These are phyloP conservation scores for Mycoemilia scoparia DNA, from an alignment of 192 early-diverging fungal species.

Conservation along the genomic window DNA sequence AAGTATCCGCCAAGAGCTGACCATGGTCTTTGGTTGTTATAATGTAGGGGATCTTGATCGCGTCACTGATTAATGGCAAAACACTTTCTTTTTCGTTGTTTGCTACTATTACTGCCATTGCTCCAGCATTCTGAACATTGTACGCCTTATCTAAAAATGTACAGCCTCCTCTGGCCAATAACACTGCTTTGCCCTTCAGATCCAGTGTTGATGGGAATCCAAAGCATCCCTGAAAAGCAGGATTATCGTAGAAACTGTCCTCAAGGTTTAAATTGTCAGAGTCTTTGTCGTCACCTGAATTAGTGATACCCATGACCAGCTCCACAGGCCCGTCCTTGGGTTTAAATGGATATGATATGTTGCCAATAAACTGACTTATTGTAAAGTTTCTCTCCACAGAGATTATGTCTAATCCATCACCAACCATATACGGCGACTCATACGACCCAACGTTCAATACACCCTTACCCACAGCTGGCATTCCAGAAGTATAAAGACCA, in stretches of 20 bases:
- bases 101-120: constrained; percentile 44
- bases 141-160: constrained; percentile 41
- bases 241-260: constrained; percentile 14
- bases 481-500: constrained; percentile 38
- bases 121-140: constrained; percentile 35
- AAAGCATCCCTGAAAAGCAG: too few species aligned
- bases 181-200: constrained; percentile 27
- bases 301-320: constrained; percentile 27
- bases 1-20: constrained; percentile 23
- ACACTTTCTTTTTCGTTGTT: constrained; percentile 25
- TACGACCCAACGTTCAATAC: constrained; percentile 38
- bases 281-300: too few species aligned
- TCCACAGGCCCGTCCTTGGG: too few species aligned
- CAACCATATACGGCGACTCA: constrained; percentile 22
- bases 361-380: constrained; percentile 25
- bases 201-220: too few species aligned
- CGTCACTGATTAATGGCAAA: constrained; percentile 15
- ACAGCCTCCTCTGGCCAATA: constrained; percentile 54
- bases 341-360: too few species aligned
- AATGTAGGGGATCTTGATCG: constrained; percentile 32
- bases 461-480: constrained; percentile 34
- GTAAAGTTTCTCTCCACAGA: constrained; percentile 19
- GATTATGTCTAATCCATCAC: constrained; percentile 18
- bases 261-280: too few species aligned
- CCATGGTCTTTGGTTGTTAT: constrained; percentile 33